These are phyloP conservation scores for Emergomyces africanus DNA, from an alignment of 2,329 filamentous ascomycete species.

Conservation along the genomic window DNA sequence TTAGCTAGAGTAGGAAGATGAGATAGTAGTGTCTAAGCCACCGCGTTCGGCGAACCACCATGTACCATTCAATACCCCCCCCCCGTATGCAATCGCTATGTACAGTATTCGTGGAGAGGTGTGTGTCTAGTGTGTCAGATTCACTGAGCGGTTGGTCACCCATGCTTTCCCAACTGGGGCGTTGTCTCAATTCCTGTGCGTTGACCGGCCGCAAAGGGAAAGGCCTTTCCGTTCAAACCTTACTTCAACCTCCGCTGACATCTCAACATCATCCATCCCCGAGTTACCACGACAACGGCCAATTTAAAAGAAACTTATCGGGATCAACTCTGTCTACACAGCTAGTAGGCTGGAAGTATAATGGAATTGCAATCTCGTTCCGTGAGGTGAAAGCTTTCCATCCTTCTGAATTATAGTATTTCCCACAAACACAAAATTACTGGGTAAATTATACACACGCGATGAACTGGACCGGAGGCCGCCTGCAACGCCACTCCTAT, in stretches of 20 bases:
- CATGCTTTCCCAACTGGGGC: background rate
- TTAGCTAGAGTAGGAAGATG: too few relatives aligned
- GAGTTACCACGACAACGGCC: background rate
- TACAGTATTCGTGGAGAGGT: too few relatives aligned
- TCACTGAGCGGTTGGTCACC: background rate
- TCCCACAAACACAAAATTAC: background rate
- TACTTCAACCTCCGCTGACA: background rate
- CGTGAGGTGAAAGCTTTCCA: background rate
- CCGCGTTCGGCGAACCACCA: too few relatives aligned
- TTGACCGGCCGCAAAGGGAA: background rate
- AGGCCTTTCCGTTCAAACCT: background rate
- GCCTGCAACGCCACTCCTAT: slow-evolving; percentile 28
- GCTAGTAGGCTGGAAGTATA: background rate
- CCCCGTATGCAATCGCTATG: too few relatives aligned
- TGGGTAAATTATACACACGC: background rate
- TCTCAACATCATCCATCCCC: background rate
- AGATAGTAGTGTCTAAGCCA: too few relatives aligned
- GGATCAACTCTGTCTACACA: background rate
- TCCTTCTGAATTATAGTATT: background rate
- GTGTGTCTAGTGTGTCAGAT: background rate
- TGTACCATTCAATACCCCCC: too few relatives aligned
- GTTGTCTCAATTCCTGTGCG: background rate
- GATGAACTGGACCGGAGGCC: slow-evolving; percentile 37
- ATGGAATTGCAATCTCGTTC: background rate
- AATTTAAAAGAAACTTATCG: background rate